Percentiles rank a stretch among this genome's conserved stretches.
Evolutionary conservation across 257 asterid species (phyloP).

Genomic region (Solanum chiquidenum): DNA sequence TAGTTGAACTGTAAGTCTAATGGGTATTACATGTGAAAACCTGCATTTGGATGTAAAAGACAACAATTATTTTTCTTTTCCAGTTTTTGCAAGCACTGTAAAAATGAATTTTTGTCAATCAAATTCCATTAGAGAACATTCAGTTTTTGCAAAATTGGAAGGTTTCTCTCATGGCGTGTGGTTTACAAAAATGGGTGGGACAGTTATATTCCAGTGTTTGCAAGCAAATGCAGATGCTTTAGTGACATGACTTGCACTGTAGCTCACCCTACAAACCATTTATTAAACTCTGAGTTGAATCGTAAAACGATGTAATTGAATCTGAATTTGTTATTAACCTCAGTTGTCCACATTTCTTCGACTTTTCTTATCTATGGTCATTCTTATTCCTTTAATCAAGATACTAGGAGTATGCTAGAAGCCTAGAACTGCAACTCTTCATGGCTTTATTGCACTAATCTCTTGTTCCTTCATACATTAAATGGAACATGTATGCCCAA

Average conservation of each 20-base stretch:
- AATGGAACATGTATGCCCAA: background rate
- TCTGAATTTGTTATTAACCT: background rate
- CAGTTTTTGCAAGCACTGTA: background rate
- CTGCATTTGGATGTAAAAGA: background rate
- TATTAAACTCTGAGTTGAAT: background rate
- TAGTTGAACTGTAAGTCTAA: background rate
- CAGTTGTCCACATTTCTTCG: background rate
- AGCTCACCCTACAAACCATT: background rate
- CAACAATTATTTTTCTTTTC: background rate
- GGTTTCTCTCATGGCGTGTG: background rate
- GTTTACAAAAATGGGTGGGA: background rate
- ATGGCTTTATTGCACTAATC: background rate
- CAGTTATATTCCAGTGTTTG: background rate
- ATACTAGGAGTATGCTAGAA: background rate
- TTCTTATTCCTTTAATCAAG: background rate
- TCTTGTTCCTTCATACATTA: background rate
- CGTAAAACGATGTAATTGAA: background rate
- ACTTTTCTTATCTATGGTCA: background rate
- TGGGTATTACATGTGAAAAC: background rate
- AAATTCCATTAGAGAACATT: background rate
- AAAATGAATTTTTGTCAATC: background rate
- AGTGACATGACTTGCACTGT: background rate
- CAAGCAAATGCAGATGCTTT: background rate
- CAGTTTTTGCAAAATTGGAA: background rate
- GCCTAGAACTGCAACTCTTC: background rate